Evolutionary conservation across 495 filamentous ascomycete species (phyloP), one percentile per base, ranked within the genome.

Genomic region (Aspergillus incahuasiensis): DNA sequence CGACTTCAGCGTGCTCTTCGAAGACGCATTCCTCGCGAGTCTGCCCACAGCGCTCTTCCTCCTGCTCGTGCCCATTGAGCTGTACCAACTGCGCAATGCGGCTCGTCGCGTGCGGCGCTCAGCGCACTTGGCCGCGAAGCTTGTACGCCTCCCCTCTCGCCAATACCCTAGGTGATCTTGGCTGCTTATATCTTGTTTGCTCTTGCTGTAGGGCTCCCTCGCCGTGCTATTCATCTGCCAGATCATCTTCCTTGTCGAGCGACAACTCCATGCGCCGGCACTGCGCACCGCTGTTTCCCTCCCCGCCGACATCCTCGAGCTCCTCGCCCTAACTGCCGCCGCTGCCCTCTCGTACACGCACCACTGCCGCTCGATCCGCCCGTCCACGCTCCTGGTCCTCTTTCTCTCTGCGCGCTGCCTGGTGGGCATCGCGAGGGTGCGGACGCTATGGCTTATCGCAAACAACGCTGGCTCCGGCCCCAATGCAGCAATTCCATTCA

Each of bases 381-480:
- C 54, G 1, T 56, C 54, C 1, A 47, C 44, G 18, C 44, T 47
- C 15, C 45, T 56, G 16, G 19, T 46, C 9, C 34, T 56, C 0
- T 56, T 48, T 9, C 32, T 56, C 4, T 56, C 54, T 8, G 34
- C 54, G 4, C 32, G 32, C 13, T 25, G 19, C 4, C 20, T 49
- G 5, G 34, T 56, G 21, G 32, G 32, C 11, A 49, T 56, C 16
- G 43, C 54, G 8, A 32, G 54, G 5, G 20, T 56, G 3, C 25
- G 54, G 21, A 56, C 54, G 2, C 25, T 56, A 28, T 56, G 54
- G 54, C 44, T 38, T n/a, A 42, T 56, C n/a, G 25, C 12, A n/a
- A n/a, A n/a, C n/a, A n/a, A n/a, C n/a, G n/a, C n/a, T n/a, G 21
- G 19, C 24, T 1, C 5, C 32, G n/a, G n/a, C 13, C 3, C 32